A percentile compares a stretch with the other conserved stretches of the same genome.
Evolutionary conservation across 140 eudicot species (phyloP).

Genomic region (Anethum foeniculum): DNA sequence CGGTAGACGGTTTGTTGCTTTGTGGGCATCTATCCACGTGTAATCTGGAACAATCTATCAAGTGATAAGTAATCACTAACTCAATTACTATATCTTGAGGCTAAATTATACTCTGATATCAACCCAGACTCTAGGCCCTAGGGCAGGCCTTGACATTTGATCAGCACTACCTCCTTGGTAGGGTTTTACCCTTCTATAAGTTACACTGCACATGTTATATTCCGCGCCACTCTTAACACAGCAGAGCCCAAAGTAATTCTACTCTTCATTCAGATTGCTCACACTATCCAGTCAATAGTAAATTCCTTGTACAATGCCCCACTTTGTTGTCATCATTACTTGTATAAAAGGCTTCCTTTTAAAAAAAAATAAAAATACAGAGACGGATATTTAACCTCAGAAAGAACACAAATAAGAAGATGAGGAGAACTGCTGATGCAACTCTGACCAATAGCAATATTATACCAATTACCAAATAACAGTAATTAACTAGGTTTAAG

Average conservation of each 20-base stretch:
- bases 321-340: background rate
- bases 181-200: background rate
- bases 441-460: background rate
- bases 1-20: background rate
- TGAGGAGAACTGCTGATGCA: background rate
- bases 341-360: background rate
- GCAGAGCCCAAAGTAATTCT: background rate
- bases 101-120: background rate
- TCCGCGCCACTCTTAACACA: background rate
- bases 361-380: background rate
- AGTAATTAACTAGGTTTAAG: background rate
- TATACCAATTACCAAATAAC: background rate
- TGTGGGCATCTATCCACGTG: background rate
- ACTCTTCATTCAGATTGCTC: too few species aligned
- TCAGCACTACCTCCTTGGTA: background rate
- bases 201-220: background rate
- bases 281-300: too few species aligned
- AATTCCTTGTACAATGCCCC: background rate
- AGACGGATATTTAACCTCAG: background rate
- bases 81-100: background rate
- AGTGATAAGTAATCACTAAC: background rate
- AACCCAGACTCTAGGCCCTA: background rate
- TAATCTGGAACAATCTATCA: background rate
- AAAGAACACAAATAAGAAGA: background rate
- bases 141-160: background rate